A percentile compares a stretch with the other conserved stretches of the same genome.
phyloP scores from a whole-genome alignment of 2,329 filamentous ascomycete species.

The Pestalotiopsis sp. region DNA sequence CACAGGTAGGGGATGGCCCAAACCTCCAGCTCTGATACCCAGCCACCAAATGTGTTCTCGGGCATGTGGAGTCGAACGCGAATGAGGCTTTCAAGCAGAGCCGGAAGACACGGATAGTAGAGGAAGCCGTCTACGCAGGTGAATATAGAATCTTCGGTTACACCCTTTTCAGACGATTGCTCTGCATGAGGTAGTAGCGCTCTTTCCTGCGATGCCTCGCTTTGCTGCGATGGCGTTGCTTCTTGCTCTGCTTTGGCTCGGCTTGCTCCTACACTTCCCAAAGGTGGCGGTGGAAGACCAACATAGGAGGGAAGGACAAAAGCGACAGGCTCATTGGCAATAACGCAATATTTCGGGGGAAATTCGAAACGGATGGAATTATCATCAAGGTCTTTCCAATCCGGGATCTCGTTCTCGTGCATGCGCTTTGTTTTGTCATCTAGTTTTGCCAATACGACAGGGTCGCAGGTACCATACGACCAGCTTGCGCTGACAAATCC shows the following conservation, averaged over 20 bases:
- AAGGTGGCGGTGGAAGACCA: conserved; percentile 5
- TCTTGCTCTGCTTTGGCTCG: conserved; percentile 1
- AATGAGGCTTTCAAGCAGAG: conserved; percentile 11
- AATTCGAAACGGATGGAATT: conserved; percentile 10
- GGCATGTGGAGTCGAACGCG: conserved; percentile 7
- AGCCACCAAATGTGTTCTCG: not conserved
- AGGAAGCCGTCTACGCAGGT: conserved; percentile 10
- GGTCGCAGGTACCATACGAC: conserved; percentile 7
- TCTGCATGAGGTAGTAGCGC: not conserved
- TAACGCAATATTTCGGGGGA: not conserved
- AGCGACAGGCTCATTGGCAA: conserved; percentile 8
- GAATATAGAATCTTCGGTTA: not conserved
- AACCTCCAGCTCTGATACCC: conserved; percentile 9
- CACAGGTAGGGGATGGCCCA: conserved; percentile 7
- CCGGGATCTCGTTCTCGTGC: not conserved
- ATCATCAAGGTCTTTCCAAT: conserved; percentile 4
- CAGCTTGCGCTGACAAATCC: conserved; percentile 4
- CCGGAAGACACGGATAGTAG: conserved; percentile 10
- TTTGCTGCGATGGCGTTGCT: conserved; percentile 2
- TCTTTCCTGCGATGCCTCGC: conserved; percentile 1
- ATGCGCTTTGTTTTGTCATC: not conserved
- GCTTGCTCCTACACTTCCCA: not conserved
- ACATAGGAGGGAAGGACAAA: conserved; percentile 7
- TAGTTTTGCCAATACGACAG: not conserved
- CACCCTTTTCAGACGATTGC: not conserved